Conservation (phyloP, 1,284 basidiomycete species). For the Cutaneotrichosporon cavernicola region DNA sequence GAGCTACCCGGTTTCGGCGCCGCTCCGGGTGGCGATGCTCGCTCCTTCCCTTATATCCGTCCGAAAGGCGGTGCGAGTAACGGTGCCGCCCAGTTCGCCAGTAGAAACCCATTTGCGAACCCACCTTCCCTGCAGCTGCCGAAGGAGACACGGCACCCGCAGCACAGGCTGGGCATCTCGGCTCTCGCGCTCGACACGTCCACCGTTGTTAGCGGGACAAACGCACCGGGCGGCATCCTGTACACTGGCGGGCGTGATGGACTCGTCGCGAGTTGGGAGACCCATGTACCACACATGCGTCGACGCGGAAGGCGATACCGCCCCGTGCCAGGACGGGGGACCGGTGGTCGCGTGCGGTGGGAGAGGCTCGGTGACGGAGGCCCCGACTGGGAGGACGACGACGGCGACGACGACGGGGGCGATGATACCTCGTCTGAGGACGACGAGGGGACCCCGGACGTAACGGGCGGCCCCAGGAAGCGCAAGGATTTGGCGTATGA, state of each 20-base stretch:
- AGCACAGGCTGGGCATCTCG: slow-evolving; percentile 82
- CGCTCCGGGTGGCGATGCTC: slow-evolving; percentile 50
- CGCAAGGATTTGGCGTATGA: slow-evolving; percentile 60
- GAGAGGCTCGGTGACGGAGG: slow-evolving; percentile 48
- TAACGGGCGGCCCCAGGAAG: slow-evolving; percentile 7
- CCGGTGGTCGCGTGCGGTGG: slow-evolving; percentile 37
- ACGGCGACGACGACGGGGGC: slow-evolving; percentile 51
- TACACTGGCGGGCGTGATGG: slow-evolving; percentile 94
- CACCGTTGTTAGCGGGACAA: slow-evolving; percentile 66
- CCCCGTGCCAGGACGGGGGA: slow-evolving; percentile 32
- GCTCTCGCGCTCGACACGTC: slow-evolving; percentile 81
- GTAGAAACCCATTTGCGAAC: slow-evolving; percentile 36
- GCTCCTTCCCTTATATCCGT: slow-evolving; percentile 65
- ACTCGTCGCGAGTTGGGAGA: slow-evolving; percentile 85
- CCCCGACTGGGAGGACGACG: slow-evolving; percentile 63
- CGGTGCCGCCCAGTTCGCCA: slow-evolving; percentile 27
- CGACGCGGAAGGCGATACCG: slow-evolving; percentile 53
- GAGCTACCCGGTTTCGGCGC: slow-evolving; percentile 66
- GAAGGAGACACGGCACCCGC: slow-evolving; percentile 58
- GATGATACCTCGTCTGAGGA: slow-evolving; percentile 56
- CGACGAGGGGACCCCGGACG: slow-evolving; percentile 52
- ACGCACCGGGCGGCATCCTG: slow-evolving; percentile 80
- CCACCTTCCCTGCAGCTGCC: slow-evolving; percentile 16
- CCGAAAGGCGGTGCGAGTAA: slow-evolving; percentile 43
- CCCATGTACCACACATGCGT: slow-evolving; percentile 65